Base-by-base conservation (phyloP, 2,329 filamentous ascomycete genomes). In the Trichoderma polysporum region DNA sequence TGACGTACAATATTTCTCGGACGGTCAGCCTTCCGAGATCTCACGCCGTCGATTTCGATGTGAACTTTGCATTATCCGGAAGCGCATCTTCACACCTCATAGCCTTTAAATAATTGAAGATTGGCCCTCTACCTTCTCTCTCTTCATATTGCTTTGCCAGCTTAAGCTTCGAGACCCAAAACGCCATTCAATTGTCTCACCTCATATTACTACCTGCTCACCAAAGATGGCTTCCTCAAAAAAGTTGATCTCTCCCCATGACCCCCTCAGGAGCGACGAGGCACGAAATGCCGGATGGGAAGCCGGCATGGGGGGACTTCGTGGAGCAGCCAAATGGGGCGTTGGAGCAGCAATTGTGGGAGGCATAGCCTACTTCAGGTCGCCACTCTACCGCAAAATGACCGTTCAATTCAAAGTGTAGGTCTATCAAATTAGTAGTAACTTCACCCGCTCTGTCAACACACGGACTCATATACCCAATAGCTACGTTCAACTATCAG, bases 401-500 rank as follows among this genome's bases (percentile, higher is more conserved):
- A 93, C 90, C 1, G 81, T 92, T 58, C 90, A 92, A 75, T 92
- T 92, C 79, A 92, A 92, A 80, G 88, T 91, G 90, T 92, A 84
- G 74, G 60, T 9, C 33, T 25, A 35, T 33, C 37, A 29, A 29
- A n/a, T 17, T 37, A n/a, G n/a, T n/a, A n/a, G 15, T 2, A 33
- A 29, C 15, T 29, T 13, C n/a, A 19, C 37, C 12, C 7, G 35
- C 8, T 54, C 25, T 13, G 15, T 19, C 35, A 29, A 53, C 15
- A 2, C 52, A 25, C 7, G 50, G 31, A 37, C 62, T 45, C 29
- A 61, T 37, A 47, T 10, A 25, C n/a, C 10, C 35, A 59, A 60
- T 73, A 94, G 91, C 33, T 94, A 92, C 75, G 81, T 94, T 17
- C 91, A 93, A 77, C 92, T 93, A 90, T 91, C 89, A n/a, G 89